Evolutionary conservation across 1,284 basidiomycete species (phyloP), one percentile per base, ranked within the genome.

Genomic region (Sanguinoderma infundibulare): DNA sequence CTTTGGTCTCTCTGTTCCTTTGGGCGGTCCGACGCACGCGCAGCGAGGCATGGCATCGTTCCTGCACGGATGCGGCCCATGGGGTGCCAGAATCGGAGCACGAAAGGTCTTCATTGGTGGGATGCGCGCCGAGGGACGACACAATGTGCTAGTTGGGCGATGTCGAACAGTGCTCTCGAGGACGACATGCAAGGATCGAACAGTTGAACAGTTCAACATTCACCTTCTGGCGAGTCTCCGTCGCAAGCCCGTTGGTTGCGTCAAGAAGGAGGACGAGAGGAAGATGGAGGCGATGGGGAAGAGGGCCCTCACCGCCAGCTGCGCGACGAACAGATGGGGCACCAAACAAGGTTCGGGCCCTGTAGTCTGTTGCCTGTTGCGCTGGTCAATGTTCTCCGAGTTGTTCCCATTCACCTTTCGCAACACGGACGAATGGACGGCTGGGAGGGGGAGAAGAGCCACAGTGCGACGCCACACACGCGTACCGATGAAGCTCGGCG

Each of bases 291-390:
- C 22, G 14, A 15, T n/a, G 24, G 5, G 3, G 24, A 22, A 6
- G 36, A 22, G 24, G 50, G 22, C 34, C 50, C 32, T 32, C 12
- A n/a, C 46, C 46, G 26, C 34, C 14, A 2, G 20, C 22, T 15
- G 53, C n/a, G 38, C 53, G 38, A 53, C 53, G 53, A 53, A 53
- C 53, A 53, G 46, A 47, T 30, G 26, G 17, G 46, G 28, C 28
- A 28, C 46, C 46, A 49, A 49, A 32, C 40, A 24, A 24, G 22
- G 44, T 44, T 44, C 42, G 42, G 24, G 8, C 24, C 44, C 5
- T 46, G 12, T 46, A 20, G 22, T 7, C 24, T 5, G 42, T 17
- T 14, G 42, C 42, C n/a, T 28, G 42, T 47, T 47, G 46, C 46
- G 46, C 28, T 20, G 46, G 24, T 46, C 28, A 26, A 26, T 20